A percentile compares a stretch with the other conserved stretches of the same genome.
phyloP scores from a whole-genome alignment of 768 basidiomycete species.

The Neoboletus subvelutipes region DNA sequence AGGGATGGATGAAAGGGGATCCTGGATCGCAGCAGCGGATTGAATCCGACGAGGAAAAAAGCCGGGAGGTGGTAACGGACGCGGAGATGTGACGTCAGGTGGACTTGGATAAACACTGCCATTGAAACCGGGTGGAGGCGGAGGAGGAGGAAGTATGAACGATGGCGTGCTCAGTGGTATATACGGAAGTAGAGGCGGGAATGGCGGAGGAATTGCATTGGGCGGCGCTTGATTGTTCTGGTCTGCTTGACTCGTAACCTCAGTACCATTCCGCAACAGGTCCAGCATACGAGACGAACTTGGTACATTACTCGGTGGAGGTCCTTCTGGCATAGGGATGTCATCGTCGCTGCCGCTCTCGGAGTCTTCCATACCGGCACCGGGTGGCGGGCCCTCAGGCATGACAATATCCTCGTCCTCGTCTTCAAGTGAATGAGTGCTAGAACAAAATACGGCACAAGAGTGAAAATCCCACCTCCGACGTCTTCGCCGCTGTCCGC shows the following conservation, averaged over 20 bases:
- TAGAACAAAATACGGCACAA: background rate
- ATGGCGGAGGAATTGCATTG: constrained; percentile 1
- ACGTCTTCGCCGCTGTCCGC: constrained; percentile 62
- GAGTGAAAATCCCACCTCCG: constrained; percentile 34
- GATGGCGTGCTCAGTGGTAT: constrained; percentile 20
- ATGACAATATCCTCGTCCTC: constrained; percentile 62
- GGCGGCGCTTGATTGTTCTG: constrained; percentile 2
- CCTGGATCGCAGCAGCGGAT: constrained; percentile 58
- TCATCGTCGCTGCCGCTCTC: constrained; percentile 71
- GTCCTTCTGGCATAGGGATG: constrained; percentile 86
- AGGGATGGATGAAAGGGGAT: constrained; percentile 72
- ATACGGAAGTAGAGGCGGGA: constrained; percentile 27
- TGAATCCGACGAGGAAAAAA: constrained; percentile 61
- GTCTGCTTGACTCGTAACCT: constrained; percentile 7
- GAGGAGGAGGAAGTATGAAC: constrained; percentile 18
- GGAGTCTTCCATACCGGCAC: constrained; percentile 35
- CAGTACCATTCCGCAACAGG: background rate
- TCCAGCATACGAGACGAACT: constrained; percentile 15
- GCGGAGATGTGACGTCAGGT: constrained; percentile 25
- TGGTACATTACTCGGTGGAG: constrained; percentile 46
- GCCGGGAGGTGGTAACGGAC: constrained; percentile 55
- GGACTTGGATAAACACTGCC: constrained; percentile 5
- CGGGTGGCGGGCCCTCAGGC: constrained; percentile 62
- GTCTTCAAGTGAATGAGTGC: constrained; percentile 8
- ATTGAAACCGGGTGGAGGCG: constrained; percentile 15